Evolutionary conservation across 2,329 filamentous ascomycete species (phyloP).

Genomic region (Penicillium sp.): DNA sequence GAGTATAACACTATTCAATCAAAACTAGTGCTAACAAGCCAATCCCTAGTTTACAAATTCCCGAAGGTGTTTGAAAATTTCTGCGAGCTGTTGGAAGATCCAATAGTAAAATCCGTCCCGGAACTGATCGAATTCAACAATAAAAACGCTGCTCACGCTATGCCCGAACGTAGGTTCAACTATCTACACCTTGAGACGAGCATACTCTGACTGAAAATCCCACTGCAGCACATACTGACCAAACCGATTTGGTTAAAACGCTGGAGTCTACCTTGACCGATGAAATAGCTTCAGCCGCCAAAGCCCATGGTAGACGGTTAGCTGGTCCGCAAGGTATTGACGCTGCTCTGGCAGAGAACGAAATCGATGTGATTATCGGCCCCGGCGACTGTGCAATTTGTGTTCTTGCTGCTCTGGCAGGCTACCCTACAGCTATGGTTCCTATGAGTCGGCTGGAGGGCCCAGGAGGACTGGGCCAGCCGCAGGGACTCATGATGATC

Average conservation of each 20-base stretch:
- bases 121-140: slow-evolving; percentile 8
- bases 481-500: slow-evolving; percentile 6
- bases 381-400: slow-evolving; percentile 5
- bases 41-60: slow-evolving; percentile 3
- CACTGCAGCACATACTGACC: slow-evolving; percentile 1
- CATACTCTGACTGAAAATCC: neutral
- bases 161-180: slow-evolving; percentile 6
- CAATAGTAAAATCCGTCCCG: slow-evolving; percentile 1
- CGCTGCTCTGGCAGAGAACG: neutral
- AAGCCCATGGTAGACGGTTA: neutral
- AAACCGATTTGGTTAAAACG: neutral
- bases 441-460: slow-evolving; percentile 7
- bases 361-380: slow-evolving; percentile 9
- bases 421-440: slow-evolving; percentile 7
- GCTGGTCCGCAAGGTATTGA: slow-evolving; percentile 4
- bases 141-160: slow-evolving; percentile 1
- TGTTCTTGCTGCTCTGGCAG: slow-evolving; percentile 4
- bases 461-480: slow-evolving; percentile 1
- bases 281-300: slow-evolving; percentile 1
- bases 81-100: neutral
- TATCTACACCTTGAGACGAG: neutral
- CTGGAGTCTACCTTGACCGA: slow-evolving; percentile 1
- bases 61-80: slow-evolving; percentile 3
- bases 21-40: neutral
- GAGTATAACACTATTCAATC: neutral